Evolutionary conservation across 139 green algal genomes (phyloP).

Genomic region (Coelastrella sp.): DNA sequence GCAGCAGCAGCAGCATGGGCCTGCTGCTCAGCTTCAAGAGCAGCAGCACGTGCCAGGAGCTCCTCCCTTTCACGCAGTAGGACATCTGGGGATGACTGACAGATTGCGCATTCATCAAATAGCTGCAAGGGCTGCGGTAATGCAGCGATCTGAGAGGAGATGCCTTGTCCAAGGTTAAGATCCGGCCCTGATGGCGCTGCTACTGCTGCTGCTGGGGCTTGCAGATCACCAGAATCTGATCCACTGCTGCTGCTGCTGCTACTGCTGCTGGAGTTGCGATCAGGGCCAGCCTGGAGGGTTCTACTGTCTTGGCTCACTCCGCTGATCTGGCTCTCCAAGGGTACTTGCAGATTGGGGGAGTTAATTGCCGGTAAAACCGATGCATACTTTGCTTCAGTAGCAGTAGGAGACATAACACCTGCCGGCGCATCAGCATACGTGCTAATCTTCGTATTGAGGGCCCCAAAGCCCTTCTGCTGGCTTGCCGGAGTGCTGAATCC

Average conservation of each 20-base stretch:
- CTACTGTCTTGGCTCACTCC: too few relatives aligned
- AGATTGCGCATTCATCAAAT: neutral
- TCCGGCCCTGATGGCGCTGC: neutral
- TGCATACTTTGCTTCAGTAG: too few relatives aligned
- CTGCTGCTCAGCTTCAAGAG: neutral
- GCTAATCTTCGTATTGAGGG: too few relatives aligned
- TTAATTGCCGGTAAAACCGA: too few relatives aligned
- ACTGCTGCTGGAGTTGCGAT: neutral
- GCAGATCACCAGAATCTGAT: neutral
- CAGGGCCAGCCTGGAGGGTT: too few relatives aligned
- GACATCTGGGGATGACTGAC: neutral
- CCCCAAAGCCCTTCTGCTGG: too few relatives aligned
- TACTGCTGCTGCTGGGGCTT: neutral
- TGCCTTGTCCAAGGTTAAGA: neutral
- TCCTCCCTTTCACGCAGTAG: neutral
- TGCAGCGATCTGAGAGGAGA: neutral
- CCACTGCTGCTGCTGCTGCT: neutral
- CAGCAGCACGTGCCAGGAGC: neutral
- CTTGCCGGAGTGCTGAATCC: too few relatives aligned
- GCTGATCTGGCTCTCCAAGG: too few relatives aligned
- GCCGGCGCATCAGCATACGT: too few relatives aligned
- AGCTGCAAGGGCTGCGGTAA: neutral
- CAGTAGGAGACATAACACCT: too few relatives aligned
- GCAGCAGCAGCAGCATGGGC: conserved; percentile 41
- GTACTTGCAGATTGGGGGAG: too few relatives aligned